These are phyloP conservation scores for Hypoxylon sp. DNA, from an alignment of 2,329 filamentous ascomycete genomes.

Conservation along the genomic window DNA sequence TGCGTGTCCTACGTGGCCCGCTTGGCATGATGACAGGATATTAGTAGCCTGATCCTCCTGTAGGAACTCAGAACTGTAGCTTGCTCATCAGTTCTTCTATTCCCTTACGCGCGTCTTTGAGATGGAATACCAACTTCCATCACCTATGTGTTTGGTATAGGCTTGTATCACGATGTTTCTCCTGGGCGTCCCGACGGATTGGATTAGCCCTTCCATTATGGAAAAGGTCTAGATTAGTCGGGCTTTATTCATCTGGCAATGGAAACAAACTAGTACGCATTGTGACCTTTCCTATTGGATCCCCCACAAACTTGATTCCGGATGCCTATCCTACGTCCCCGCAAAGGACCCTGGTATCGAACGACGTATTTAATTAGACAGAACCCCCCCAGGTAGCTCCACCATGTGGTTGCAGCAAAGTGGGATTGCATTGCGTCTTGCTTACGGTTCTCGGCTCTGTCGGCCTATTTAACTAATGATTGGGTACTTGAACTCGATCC, in stretches of 20 bases:
- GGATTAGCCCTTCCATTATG: conserved; percentile 3
- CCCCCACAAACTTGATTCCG: conserved; percentile 3
- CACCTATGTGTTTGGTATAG: too few species aligned
- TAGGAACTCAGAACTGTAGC: too few species aligned
- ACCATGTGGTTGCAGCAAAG: conserved; percentile 25
- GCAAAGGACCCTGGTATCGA: conserved; percentile 11
- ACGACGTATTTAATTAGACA: conserved; percentile 19
- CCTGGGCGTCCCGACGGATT: conserved; percentile 8
- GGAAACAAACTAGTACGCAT: neutral
- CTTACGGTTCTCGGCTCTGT: conserved; percentile 30
- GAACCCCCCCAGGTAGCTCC: conserved; percentile 8
- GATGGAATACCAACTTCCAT: too few species aligned
- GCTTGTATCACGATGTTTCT: too few species aligned
- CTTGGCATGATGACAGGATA: conserved; percentile 18
- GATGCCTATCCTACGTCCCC: conserved; percentile 1
- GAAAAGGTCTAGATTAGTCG: neutral
- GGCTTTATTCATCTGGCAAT: too few species aligned
- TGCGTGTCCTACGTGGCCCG: conserved; percentile 3
- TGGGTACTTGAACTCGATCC: conserved; percentile 15
- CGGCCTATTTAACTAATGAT: conserved; percentile 26
- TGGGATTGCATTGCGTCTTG: conserved; percentile 26
- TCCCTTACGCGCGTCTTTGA: too few species aligned
- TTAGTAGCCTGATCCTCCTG: conserved; percentile 9
- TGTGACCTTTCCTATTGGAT: conserved; percentile 11
- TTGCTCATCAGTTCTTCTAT: too few species aligned